These are phyloP conservation scores for Nicotiana paniculata DNA, from an alignment of 257 asterid species.

Conservation along the genomic window DNA sequence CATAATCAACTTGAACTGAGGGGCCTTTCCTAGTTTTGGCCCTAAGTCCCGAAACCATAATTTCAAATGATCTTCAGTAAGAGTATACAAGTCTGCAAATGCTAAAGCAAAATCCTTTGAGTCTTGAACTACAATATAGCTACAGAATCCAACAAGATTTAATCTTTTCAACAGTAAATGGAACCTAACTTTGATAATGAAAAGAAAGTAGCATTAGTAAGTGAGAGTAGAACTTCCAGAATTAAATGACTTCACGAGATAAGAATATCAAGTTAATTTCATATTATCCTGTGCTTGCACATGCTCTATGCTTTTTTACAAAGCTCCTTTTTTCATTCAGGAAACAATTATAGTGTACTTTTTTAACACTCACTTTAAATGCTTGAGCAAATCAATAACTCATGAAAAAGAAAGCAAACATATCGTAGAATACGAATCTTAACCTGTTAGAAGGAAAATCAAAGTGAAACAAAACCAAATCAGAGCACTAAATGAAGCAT, in stretches of 20 bases:
- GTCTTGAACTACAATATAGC: not conserved
- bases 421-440: not conserved
- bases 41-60: constrained; percentile 60
- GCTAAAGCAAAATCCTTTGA: not conserved
- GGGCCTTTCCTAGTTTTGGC: constrained; percentile 45
- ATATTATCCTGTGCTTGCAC: not conserved
- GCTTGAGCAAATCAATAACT: not conserved
- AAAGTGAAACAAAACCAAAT: not conserved
- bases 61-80: constrained; percentile 5
- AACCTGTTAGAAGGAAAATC: not conserved
- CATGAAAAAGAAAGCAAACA: not conserved
- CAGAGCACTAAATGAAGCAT: not conserved
- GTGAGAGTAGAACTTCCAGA: not conserved
- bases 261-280: not conserved
- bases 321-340: not conserved
- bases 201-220: not conserved
- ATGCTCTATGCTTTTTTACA: not conserved
- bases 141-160: not conserved
- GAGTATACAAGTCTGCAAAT: not conserved
- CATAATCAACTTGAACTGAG: constrained; percentile 51
- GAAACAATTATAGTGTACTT: not conserved
- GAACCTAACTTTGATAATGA: not conserved
- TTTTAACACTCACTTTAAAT: not conserved
- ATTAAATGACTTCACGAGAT: not conserved
- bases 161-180: not conserved